phyloP scores from a whole-genome alignment of 164 flowering plant species.

The Dillenia suffruticosa region DNA sequence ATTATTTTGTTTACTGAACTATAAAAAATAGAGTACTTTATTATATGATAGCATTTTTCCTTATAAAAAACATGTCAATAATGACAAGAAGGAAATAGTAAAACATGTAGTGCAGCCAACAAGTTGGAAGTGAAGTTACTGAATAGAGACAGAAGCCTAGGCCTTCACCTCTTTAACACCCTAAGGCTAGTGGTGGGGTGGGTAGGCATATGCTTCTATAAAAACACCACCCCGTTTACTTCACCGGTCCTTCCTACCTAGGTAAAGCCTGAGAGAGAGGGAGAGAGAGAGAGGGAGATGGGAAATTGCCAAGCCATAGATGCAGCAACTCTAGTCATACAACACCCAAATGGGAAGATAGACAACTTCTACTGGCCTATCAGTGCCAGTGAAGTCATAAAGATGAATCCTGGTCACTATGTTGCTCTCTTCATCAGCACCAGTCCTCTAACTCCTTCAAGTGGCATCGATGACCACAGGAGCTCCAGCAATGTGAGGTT shows the following conservation, averaged over 20 bases:
- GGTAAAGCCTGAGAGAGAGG: constrained; percentile 8
- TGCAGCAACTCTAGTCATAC: constrained; percentile 63
- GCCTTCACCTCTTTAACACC: too few relatives aligned
- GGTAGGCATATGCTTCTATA: too few relatives aligned
- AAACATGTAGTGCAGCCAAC: too few relatives aligned
- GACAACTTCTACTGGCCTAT: constrained; percentile 70
- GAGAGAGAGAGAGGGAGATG: constrained; percentile 37
- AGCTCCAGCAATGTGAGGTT: constrained; percentile 24
- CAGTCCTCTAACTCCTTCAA: constrained; percentile 21
- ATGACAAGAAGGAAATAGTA: too few relatives aligned
- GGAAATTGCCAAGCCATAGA: constrained; percentile 94
- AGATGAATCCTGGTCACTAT: constrained; percentile 74
- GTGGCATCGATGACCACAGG: constrained; percentile 2
- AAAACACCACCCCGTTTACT: too few relatives aligned
- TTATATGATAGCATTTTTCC: too few relatives aligned
- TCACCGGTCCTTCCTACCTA: not conserved
- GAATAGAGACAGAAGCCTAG: too few relatives aligned
- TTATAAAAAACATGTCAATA: too few relatives aligned
- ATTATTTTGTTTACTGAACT: too few relatives aligned
- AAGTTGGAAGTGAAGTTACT: too few relatives aligned
- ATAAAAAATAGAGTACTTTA: too few relatives aligned
- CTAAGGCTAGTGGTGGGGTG: too few relatives aligned
- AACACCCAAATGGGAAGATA: constrained; percentile 66
- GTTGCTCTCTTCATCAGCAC: constrained; percentile 85
- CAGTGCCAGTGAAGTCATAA: constrained; percentile 70